These are phyloP conservation scores for Lunularia cruciata DNA, from an alignment of 225 moss, liverwort and hornwort species.

Conservation along the genomic window DNA sequence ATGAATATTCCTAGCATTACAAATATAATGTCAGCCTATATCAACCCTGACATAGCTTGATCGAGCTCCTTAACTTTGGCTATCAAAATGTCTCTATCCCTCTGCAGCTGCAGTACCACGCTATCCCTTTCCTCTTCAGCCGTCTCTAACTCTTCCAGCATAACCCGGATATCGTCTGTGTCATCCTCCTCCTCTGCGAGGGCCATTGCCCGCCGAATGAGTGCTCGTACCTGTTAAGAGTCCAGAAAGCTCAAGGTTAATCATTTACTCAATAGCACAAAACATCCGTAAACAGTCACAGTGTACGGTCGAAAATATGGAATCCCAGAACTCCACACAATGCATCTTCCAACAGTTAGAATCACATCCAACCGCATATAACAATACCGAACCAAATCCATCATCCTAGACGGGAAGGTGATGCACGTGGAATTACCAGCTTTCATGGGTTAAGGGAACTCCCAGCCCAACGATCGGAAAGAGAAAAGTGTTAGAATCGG, in stretches of 20 bases:
- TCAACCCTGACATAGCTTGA: constrained; percentile 53
- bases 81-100: constrained; percentile 55
- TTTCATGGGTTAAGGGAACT: too few relatives aligned
- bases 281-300: too few relatives aligned
- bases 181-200: constrained; percentile 54
- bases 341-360: too few relatives aligned
- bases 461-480: too few relatives aligned
- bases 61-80: constrained; percentile 57
- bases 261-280: too few relatives aligned
- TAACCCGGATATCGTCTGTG: constrained; percentile 40
- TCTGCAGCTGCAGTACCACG: constrained; percentile 48
- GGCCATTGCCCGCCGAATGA: constrained; percentile 53
- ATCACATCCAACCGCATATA: too few relatives aligned
- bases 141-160: constrained; percentile 54
- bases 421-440: too few relatives aligned
- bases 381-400: too few relatives aligned
- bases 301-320: too few relatives aligned
- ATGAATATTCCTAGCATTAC: constrained; percentile 44
- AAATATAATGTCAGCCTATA: constrained; percentile 32
- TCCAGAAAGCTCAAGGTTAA: not conserved
- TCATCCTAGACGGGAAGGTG: too few relatives aligned
- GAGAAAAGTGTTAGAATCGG: too few relatives aligned
- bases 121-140: constrained; percentile 53
- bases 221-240: constrained; percentile 42
- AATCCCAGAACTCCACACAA: too few relatives aligned